Conservation (phyloP, 768 basidiomycete species). For the Gymnopilus junonius region DNA sequence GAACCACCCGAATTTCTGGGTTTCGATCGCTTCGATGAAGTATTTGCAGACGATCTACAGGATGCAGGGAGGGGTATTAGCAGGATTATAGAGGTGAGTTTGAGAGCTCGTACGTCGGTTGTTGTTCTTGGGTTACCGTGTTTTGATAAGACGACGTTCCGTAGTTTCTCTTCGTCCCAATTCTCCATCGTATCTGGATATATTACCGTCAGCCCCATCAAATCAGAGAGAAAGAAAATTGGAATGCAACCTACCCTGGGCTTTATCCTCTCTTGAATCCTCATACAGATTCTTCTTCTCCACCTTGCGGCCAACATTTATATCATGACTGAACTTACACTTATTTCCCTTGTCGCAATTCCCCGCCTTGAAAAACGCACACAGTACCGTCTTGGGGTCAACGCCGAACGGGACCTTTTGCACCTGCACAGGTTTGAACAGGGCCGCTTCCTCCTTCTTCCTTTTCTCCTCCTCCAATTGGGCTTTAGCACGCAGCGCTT, state of each 20-base stretch:
- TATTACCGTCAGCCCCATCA: neutral
- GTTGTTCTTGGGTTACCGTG: slow-evolving; percentile 89
- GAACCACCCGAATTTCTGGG: slow-evolving; percentile 94
- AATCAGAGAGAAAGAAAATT: neutral
- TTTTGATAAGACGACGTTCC: slow-evolving; percentile 85
- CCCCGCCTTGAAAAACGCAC: slow-evolving; percentile 91
- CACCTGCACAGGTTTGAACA: slow-evolving; percentile 78
- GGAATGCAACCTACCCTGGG: slow-evolving; percentile 53
- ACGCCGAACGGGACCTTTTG: slow-evolving; percentile 95
- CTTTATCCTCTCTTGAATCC: slow-evolving; percentile 84
- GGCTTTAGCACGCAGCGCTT: slow-evolving; percentile 72
- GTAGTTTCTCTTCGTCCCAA: slow-evolving; percentile 96
- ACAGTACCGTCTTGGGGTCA: slow-evolving; percentile 94
- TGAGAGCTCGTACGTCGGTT: slow-evolving; percentile 71
- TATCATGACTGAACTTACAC: slow-evolving; percentile 97
- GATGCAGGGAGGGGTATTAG: neutral
- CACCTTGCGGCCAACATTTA: slow-evolving; percentile 86
- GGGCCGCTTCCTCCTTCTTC: slow-evolving; percentile 81
- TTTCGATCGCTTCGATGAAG: slow-evolving; percentile 96
- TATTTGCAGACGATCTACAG: slow-evolving; percentile 93
- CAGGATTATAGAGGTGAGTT: neutral
- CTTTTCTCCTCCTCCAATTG: slow-evolving; percentile 84
- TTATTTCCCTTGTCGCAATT: slow-evolving; percentile 92
- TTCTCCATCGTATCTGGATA: slow-evolving; percentile 90
- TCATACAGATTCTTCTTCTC: slow-evolving; percentile 96